A percentile compares a stretch with the other conserved stretches of the same genome.
These are phyloP conservation scores for Vickermania spadyakhi DNA, from an alignment of 208 protist genomes.

Conservation along the genomic window DNA sequence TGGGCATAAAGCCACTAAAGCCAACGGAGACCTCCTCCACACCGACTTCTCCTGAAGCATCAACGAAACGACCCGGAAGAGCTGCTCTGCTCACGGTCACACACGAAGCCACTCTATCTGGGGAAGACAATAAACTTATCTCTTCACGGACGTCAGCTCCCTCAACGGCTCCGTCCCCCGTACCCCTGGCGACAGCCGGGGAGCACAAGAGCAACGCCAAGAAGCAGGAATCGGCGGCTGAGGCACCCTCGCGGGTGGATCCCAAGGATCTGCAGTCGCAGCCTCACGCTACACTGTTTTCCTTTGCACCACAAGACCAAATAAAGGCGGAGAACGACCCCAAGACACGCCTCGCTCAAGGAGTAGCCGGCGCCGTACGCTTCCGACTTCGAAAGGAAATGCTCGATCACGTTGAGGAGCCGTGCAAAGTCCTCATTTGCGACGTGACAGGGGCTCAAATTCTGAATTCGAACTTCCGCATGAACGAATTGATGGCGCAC, in stretches of 20 bases:
- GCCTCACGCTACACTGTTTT: neutral
- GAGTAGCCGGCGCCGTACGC: conserved; percentile 49
- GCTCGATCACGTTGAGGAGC: conserved; percentile 37
- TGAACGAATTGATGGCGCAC: conserved; percentile 74
- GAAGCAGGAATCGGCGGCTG: neutral
- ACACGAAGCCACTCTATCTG: neutral
- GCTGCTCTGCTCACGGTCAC: neutral
- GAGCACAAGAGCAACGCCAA: too few relatives aligned
- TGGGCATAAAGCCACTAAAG: neutral
- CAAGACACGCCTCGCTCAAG: conserved; percentile 2
- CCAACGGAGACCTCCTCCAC: neutral
- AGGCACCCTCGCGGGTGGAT: neutral
- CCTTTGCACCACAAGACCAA: neutral
- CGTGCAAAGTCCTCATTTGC: conserved; percentile 65
- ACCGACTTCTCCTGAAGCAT: neutral
- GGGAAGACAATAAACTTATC: neutral
- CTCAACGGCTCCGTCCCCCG: neutral
- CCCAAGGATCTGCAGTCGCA: neutral
- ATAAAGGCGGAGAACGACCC: neutral
- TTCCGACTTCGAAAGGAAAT: conserved; percentile 42
- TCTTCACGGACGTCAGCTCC: neutral
- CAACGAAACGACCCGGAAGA: neutral
- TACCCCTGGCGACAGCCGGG: too few relatives aligned
- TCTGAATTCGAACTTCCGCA: conserved; percentile 49
- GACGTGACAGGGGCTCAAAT: conserved; percentile 40